Evolutionary conservation across 768 basidiomycete genomes (phyloP).

Genomic region (Suillus paluster): DNA sequence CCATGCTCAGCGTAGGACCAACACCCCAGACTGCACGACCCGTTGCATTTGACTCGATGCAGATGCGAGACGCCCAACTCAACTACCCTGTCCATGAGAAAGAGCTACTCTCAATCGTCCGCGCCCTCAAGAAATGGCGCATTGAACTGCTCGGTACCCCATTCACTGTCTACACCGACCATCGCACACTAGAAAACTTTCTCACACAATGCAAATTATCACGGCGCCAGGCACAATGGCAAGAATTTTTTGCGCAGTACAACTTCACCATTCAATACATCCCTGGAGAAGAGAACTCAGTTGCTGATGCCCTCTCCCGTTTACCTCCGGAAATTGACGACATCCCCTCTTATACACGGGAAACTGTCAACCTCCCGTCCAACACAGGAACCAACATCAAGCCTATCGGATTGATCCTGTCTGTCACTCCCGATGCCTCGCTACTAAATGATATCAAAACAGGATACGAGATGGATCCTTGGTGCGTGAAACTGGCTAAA

Average conservation of each 20-base stretch:
- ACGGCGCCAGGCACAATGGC: constrained; percentile 17
- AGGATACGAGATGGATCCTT: background rate
- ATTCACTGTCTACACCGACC: constrained; percentile 31
- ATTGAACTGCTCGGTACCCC: constrained; percentile 25
- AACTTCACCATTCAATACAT: constrained; percentile 19
- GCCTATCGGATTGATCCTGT: background rate
- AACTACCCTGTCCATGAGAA: too few relatives aligned
- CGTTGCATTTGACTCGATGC: constrained; percentile 11
- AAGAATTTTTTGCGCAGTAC: constrained; percentile 16
- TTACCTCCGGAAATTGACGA: background rate
- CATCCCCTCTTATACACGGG: background rate
- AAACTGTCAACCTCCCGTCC: background rate
- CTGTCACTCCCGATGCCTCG: background rate
- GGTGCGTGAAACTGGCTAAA: background rate
- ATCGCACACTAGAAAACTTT: constrained; percentile 37
- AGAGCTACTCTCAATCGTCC: constrained; percentile 6
- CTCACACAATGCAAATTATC: constrained; percentile 16
- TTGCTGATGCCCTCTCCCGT: constrained; percentile 22
- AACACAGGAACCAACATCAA: background rate
- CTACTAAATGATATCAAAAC: background rate
- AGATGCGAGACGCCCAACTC: constrained; percentile 6
- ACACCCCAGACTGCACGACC: background rate
- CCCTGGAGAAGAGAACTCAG: constrained; percentile 17
- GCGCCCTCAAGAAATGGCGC: constrained; percentile 27
- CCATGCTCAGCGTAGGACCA: background rate